Percentiles rank a stretch among this genome's conserved stretches.
These are phyloP conservation scores for Hansfordia pulvinata DNA, from an alignment of 2,329 filamentous ascomycete genomes.

Conservation along the genomic window DNA sequence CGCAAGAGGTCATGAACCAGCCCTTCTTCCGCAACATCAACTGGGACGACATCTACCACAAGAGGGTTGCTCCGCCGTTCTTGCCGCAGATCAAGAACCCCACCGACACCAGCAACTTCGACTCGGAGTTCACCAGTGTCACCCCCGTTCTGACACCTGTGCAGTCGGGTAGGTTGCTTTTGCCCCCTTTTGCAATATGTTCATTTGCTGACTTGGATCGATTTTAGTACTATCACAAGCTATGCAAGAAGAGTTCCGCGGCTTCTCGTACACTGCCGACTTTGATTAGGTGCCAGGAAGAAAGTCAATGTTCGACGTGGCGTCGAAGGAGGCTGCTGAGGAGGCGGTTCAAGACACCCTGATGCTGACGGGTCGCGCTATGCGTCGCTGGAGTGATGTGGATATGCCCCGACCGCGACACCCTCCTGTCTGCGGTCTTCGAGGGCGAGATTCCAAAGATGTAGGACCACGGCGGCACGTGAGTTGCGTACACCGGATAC, in stretches of 20 bases:
- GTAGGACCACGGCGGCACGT: too few relatives aligned
- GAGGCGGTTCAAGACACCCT: too few relatives aligned
- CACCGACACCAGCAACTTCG: conserved; percentile 99
- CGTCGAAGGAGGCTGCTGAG: neutral
- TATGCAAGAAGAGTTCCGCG: conserved; percentile 99
- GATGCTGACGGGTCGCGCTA: too few relatives aligned
- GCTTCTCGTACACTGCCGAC: conserved; percentile 93
- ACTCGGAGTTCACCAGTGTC: conserved; percentile 95
- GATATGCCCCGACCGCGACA: too few relatives aligned
- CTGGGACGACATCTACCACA: conserved; percentile 98
- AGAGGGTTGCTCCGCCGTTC: conserved; percentile 81
- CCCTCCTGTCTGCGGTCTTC: too few relatives aligned
- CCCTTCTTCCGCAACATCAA: conserved; percentile 96
- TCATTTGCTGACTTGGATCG: conserved; percentile 13
- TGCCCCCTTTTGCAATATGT: neutral
- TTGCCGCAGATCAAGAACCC: conserved; percentile 78
- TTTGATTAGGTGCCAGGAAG: conserved; percentile 53
- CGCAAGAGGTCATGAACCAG: conserved; percentile 97
- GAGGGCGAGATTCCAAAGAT: too few relatives aligned
- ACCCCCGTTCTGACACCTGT: conserved; percentile 95
- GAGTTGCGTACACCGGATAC: too few relatives aligned
- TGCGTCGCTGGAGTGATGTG: too few relatives aligned
- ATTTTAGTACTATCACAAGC: conserved; percentile 81
- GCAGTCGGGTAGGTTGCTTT: conserved; percentile 61
- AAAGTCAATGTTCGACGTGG: too few relatives aligned